Evolutionary conservation across 768 basidiomycete species (phyloP).

Genomic region (Asterophora parasitica): DNA sequence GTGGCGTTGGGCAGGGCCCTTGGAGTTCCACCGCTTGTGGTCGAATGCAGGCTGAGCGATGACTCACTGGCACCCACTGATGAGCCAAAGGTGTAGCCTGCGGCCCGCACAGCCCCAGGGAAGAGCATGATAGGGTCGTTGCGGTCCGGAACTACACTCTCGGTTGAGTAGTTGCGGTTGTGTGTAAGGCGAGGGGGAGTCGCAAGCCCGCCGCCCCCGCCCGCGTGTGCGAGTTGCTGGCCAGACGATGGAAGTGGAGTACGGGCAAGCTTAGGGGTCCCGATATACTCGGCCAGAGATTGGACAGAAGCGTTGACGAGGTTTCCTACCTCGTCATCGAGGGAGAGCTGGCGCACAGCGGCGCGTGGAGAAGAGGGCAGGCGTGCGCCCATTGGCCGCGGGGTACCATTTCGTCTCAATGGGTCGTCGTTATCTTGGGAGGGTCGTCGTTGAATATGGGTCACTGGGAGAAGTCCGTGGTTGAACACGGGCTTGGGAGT

Average conservation of each 20-base stretch:
- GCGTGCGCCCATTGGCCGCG: slow-evolving; percentile 6
- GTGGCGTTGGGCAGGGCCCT: not conserved
- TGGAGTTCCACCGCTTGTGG: not conserved
- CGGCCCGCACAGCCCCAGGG: slow-evolving; percentile 32
- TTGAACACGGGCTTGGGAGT: not conserved
- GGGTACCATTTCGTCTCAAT: not conserved
- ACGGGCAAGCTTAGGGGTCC: not conserved
- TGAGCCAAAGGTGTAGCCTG: slow-evolving; percentile 21
- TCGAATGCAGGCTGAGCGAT: slow-evolving; percentile 3
- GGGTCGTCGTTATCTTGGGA: slow-evolving; percentile 1
- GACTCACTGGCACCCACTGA: slow-evolving; percentile 1
- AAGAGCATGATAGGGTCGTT: slow-evolving; percentile 28
- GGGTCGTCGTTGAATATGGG: not conserved
- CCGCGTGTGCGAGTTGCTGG: too few species aligned
- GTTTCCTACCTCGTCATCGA: not conserved
- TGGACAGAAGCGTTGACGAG: not conserved
- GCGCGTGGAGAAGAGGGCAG: slow-evolving; percentile 2
- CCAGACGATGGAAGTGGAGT: not conserved
- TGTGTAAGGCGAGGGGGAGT: slow-evolving; percentile 6
- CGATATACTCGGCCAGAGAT: not conserved
- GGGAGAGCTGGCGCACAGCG: slow-evolving; percentile 1
- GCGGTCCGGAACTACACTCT: slow-evolving; percentile 17
- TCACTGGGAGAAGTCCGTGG: not conserved
- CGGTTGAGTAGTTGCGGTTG: slow-evolving; percentile 20
- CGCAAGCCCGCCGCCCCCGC: not conserved